A percentile compares a stretch with the other conserved stretches of the same genome.
Evolutionary conservation across 140 eudicot genomes (phyloP).

Genomic region (Senecio squalidus): DNA sequence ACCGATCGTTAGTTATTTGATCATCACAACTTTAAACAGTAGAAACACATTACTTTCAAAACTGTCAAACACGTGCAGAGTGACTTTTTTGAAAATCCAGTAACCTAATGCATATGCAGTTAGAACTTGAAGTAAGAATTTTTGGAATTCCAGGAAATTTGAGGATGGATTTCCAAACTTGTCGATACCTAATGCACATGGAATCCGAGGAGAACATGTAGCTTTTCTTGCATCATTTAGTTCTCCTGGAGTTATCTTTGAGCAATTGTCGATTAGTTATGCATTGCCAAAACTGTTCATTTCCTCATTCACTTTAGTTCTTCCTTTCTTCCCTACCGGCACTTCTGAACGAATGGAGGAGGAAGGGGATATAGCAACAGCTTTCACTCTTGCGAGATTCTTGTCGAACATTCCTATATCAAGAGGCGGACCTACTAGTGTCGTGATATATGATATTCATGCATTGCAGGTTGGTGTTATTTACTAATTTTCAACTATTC

Average conservation of each 20-base stretch:
- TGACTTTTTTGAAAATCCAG: too few relatives aligned
- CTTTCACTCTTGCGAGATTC: constrained; percentile 91
- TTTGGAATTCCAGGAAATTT: constrained; percentile 51
- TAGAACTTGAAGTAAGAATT: background rate
- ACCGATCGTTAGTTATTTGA: too few relatives aligned
- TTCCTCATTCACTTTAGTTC: constrained; percentile 92
- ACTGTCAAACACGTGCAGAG: too few relatives aligned
- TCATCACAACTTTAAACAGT: too few relatives aligned
- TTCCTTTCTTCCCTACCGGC: constrained; percentile 97
- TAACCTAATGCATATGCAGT: background rate
- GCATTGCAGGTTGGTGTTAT: constrained; percentile 73
- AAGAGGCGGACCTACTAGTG: constrained; percentile 96
- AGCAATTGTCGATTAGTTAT: constrained; percentile 91
- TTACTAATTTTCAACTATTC: constrained; percentile 2
- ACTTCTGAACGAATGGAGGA: constrained; percentile 99
- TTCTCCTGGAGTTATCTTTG: constrained; percentile 94
- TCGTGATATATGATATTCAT: constrained; percentile 89
- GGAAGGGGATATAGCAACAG: constrained; percentile 98
- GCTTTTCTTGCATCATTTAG: constrained; percentile 97
- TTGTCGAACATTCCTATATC: constrained; percentile 85
- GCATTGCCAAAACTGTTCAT: constrained; percentile 90
- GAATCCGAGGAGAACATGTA: constrained; percentile 95
- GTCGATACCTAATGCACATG: constrained; percentile 92
- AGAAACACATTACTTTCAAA: too few relatives aligned
- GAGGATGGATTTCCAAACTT: constrained; percentile 99